phyloP scores from a whole-genome alignment of 441 rosid genomes.

The Eutrema salsugineum region DNA sequence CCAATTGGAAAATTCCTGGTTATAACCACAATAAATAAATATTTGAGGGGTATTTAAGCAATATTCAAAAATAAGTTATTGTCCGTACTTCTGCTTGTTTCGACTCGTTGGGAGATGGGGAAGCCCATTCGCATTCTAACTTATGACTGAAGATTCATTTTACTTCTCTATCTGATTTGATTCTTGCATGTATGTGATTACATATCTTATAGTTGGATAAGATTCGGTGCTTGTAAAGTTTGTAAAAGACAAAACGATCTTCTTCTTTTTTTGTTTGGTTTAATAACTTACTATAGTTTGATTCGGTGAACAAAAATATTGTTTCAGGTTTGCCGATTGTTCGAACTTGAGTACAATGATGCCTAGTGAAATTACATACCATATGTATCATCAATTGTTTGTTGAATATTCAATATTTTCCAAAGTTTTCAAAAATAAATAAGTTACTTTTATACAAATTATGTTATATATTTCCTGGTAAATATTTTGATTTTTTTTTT shows the following conservation, averaged over 20 bases:
- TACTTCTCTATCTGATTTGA: neutral
- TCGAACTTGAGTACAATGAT: neutral
- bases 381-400: neutral
- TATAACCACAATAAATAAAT: neutral
- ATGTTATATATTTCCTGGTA: neutral
- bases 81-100: conserved; percentile 23
- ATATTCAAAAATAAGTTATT: neutral
- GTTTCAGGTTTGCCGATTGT: neutral
- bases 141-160: conserved; percentile 19
- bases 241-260: conserved; percentile 14
- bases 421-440: neutral
- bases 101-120: conserved; percentile 27
- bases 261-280: neutral
- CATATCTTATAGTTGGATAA: conserved; percentile 18
- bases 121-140: conserved; percentile 30
- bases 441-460: neutral
- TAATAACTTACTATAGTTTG: neutral
- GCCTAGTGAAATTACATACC: neutral
- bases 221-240: conserved; percentile 21
- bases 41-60: neutral
- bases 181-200: conserved; percentile 19
- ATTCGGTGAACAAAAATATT: neutral
- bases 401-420: neutral
- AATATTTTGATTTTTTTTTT: too few relatives aligned
- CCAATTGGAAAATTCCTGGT: neutral